Conservation (phyloP, 2,329 filamentous ascomycete species). For the Scedosporium boydii region DNA sequence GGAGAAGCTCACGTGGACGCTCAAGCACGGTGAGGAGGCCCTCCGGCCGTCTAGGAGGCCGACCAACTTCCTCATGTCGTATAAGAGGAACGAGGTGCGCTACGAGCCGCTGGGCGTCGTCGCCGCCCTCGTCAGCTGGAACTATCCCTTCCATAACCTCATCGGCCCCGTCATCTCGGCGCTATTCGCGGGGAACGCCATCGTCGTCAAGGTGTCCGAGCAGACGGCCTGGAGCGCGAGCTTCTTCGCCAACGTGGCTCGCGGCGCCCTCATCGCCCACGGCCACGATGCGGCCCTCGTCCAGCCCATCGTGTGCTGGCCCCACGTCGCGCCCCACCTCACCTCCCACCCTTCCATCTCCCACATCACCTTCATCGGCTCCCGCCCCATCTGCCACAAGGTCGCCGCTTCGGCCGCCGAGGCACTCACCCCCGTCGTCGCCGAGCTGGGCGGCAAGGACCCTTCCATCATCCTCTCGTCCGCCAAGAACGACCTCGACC, state of each 20-base stretch:
- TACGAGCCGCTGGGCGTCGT: conserved; percentile 94
- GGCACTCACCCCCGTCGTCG: conserved; percentile 74
- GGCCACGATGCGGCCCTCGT: conserved; percentile 75
- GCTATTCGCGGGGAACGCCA: conserved; percentile 82
- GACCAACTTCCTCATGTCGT: conserved; percentile 87
- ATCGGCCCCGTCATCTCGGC: conserved; percentile 84
- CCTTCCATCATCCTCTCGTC: conserved; percentile 85
- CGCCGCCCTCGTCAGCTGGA: conserved; percentile 90
- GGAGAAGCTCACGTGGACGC: conserved; percentile 92
- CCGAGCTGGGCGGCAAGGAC: conserved; percentile 93
- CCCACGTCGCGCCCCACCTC: conserved; percentile 67
- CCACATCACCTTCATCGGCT: conserved; percentile 95
- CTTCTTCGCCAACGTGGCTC: conserved; percentile 74
- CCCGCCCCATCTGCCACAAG: conserved; percentile 72
- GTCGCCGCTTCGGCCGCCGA: conserved; percentile 82
- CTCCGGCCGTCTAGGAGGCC: conserved; percentile 63
- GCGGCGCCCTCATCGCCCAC: conserved; percentile 70
- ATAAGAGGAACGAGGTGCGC: conserved; percentile 82
- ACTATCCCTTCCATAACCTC: conserved; percentile 94
- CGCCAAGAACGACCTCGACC: conserved; percentile 51
- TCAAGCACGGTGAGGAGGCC: conserved; percentile 79
- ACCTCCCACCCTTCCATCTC: conserved; percentile 77
- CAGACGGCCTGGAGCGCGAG: conserved; percentile 86
- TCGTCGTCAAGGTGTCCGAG: conserved; percentile 90
- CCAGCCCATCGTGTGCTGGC: conserved; percentile 82